These are phyloP conservation scores for Macadamia tetraphylla DNA, from an alignment of 164 flowering plant genomes.

Conservation along the genomic window DNA sequence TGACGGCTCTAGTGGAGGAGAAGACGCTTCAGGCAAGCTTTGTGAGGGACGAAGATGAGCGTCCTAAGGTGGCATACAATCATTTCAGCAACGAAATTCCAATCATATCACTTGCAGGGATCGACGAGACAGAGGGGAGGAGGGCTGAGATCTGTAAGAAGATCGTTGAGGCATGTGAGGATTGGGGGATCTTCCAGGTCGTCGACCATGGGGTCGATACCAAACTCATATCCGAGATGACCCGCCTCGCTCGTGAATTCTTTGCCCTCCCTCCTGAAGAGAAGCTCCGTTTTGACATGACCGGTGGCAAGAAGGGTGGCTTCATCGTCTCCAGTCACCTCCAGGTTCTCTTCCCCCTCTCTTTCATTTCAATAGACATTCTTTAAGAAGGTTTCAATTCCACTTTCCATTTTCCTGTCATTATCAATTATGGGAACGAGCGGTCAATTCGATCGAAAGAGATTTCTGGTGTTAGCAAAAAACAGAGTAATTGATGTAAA, in stretches of 20 bases:
- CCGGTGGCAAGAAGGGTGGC: constrained; percentile 83
- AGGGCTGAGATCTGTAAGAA: constrained; percentile 47
- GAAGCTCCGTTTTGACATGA: constrained; percentile 74
- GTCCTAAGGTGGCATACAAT: constrained; percentile 73
- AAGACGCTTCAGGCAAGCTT: constrained; percentile 46
- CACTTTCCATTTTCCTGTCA: too few relatives aligned
- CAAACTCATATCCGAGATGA: constrained; percentile 51
- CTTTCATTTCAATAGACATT: too few relatives aligned
- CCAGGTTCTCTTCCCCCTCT: constrained; percentile 30
- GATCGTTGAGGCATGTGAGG: constrained; percentile 73
- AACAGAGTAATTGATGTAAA: too few relatives aligned
- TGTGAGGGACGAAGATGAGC: constrained; percentile 77
- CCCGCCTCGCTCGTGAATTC: constrained; percentile 52
- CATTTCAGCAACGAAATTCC: constrained; percentile 68
- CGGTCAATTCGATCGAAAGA: too few relatives aligned
- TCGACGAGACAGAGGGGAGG: constrained; percentile 41
- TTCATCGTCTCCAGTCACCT: constrained; percentile 81
- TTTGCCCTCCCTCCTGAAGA: constrained; percentile 71
- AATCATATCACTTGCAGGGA: constrained; percentile 61
- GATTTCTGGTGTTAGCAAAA: too few relatives aligned
- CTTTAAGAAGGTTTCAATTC: too few relatives aligned
- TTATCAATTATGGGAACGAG: too few relatives aligned
- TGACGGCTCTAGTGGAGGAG: constrained; percentile 42
- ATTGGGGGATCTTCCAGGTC: constrained; percentile 87
- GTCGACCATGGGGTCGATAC: constrained; percentile 73